Evolutionary conservation across 768 basidiomycete genomes (phyloP).

Genomic region (Tephrocybe sp.): DNA sequence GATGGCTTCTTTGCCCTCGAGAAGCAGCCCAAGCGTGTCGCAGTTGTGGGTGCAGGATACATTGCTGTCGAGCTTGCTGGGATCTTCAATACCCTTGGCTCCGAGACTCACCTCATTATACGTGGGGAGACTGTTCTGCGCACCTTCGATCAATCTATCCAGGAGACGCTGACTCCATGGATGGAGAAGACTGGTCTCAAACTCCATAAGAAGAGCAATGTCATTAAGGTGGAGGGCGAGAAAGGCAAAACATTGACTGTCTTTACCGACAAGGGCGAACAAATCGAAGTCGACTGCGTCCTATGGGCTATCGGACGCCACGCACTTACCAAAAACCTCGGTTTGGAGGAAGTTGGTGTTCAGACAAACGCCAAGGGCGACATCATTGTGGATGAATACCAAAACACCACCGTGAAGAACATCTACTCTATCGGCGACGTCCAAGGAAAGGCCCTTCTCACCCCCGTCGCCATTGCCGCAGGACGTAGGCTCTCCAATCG

Average conservation of each 20-base stretch:
- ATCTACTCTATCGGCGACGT: slow-evolving; percentile 91
- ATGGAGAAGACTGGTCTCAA: slow-evolving; percentile 94
- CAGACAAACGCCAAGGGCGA: slow-evolving; percentile 78
- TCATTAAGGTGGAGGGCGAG: slow-evolving; percentile 72
- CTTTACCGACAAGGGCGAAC: slow-evolving; percentile 70
- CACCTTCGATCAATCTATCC: slow-evolving; percentile 86
- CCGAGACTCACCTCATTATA: slow-evolving; percentile 91
- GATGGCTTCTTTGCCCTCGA: slow-evolving; percentile 96
- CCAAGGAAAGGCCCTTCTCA: slow-evolving; percentile 87
- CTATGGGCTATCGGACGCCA: slow-evolving; percentile 95
- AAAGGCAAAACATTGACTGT: slow-evolving; percentile 74
- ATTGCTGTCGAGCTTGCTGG: slow-evolving; percentile 98
- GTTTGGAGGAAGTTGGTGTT: slow-evolving; percentile 75
- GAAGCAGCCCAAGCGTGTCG: slow-evolving; percentile 89
- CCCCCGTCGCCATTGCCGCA: slow-evolving; percentile 97
- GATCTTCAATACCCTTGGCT: slow-evolving; percentile 85
- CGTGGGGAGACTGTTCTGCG: slow-evolving; percentile 87
- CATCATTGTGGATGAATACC: slow-evolving; percentile 87
- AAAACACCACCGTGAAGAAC: slow-evolving; percentile 69
- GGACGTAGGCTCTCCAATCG: slow-evolving; percentile 87
- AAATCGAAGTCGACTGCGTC: slow-evolving; percentile 80
- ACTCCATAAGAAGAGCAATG: slow-evolving; percentile 74
- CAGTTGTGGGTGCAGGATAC: slow-evolving; percentile 95
- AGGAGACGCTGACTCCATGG: slow-evolving; percentile 82
- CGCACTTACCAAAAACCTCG: slow-evolving; percentile 74